A percentile compares a stretch with the other conserved stretches of the same genome.
phyloP scores from a whole-genome alignment of 768 basidiomycete species.

The Suillus lakei region DNA sequence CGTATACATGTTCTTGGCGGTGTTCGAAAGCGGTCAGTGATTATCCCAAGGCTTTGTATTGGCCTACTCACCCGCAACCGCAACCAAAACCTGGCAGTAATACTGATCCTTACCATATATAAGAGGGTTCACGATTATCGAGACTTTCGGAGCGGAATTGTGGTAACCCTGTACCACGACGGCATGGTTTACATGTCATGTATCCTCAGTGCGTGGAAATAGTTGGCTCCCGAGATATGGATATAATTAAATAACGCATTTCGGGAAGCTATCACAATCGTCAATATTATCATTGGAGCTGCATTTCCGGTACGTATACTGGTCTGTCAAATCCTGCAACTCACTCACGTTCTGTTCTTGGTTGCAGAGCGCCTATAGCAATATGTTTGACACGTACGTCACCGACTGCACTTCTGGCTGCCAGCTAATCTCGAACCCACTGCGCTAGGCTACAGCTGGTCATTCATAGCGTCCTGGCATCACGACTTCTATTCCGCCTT shows the following conservation, averaged over 20 bases:
- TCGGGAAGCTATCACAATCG: conserved; percentile 16
- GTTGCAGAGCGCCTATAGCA: background rate
- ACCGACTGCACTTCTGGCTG: background rate
- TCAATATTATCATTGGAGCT: conserved; percentile 12
- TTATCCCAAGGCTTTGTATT: background rate
- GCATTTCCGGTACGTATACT: conserved; percentile 12
- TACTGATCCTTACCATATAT: conserved; percentile 2
- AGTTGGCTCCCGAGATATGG: background rate
- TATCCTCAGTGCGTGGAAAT: conserved; percentile 15
- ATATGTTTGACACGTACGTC: background rate
- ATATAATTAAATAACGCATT: background rate
- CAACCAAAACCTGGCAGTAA: background rate
- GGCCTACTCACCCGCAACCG: background rate
- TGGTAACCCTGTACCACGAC: conserved; percentile 18
- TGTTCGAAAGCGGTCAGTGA: background rate
- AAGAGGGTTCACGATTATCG: conserved; percentile 1
- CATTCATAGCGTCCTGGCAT: conserved; percentile 28
- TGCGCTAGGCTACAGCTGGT: conserved; percentile 22
- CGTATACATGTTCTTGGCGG: background rate
- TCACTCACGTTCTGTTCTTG: background rate
- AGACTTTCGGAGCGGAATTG: conserved; percentile 13
- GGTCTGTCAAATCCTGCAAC: background rate
- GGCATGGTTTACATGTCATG: conserved; percentile 21
- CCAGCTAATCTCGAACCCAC: background rate
- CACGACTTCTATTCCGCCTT: conserved; percentile 34